phyloP scores from a whole-genome alignment of 768 basidiomycete genomes.

The Auricularia sp. region DNA sequence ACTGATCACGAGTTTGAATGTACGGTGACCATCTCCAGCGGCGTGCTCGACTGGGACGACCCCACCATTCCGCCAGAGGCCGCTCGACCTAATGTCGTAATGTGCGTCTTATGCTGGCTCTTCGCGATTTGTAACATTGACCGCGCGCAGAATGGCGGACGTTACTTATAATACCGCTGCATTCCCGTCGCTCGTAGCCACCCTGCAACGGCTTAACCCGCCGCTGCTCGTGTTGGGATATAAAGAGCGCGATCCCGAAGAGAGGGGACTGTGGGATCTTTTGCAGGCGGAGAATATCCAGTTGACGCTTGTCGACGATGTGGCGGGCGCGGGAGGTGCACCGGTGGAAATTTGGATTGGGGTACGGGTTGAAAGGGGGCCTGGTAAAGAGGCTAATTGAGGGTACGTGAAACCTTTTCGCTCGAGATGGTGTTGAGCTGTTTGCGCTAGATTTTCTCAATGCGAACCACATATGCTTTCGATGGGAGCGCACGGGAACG shows the following conservation, averaged over 20 bases:
- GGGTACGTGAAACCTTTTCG: too few relatives aligned
- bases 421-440: too few relatives aligned
- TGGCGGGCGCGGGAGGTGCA: constrained; percentile 49
- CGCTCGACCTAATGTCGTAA: constrained; percentile 41
- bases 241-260: constrained; percentile 73
- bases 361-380: too few relatives aligned
- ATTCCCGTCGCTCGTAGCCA: constrained; percentile 68
- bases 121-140: not conserved
- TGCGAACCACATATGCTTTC: too few relatives aligned
- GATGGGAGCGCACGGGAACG: too few relatives aligned
- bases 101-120: constrained; percentile 38
- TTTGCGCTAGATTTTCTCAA: too few relatives aligned
- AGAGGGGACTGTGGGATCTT: constrained; percentile 60
- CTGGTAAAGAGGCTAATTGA: too few relatives aligned
- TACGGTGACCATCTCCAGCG: not conserved
- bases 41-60: constrained; percentile 69
- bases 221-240: constrained; percentile 65
- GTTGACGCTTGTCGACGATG: constrained; percentile 39
- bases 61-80: constrained; percentile 40
- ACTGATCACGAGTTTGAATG: constrained; percentile 17
- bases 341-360: constrained; percentile 69
- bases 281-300: constrained; percentile 21
- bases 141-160: constrained; percentile 69
- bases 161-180: constrained; percentile 86
- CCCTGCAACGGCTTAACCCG: constrained; percentile 43